Conservation (phyloP, 225 moss, liverwort and hornwort genomes). For the Pleurozium schreberi region DNA sequence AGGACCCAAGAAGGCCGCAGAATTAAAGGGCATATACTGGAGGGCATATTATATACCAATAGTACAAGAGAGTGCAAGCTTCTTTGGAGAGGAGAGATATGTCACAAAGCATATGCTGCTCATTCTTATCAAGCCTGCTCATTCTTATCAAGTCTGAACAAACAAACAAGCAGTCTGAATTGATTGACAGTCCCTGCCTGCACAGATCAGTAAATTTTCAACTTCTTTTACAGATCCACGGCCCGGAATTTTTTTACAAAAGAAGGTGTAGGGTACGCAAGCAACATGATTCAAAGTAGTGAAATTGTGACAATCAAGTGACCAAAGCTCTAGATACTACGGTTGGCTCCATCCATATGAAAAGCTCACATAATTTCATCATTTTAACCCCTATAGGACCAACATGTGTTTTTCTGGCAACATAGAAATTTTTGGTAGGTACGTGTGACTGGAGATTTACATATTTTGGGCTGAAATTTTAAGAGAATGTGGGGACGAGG, state of each 20-base stretch:
- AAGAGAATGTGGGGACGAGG: no score
- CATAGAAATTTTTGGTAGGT: no score
- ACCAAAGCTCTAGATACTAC: no score
- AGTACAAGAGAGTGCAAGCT: neutral
- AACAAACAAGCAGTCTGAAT: neutral
- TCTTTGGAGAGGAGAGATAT: neutral
- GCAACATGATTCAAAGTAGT: neutral
- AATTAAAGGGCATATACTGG: neutral
- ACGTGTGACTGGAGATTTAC: no score
- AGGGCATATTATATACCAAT: neutral
- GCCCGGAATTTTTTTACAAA: neutral
- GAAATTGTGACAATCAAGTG: no score
- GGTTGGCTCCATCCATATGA: no score
- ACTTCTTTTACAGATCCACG: neutral
- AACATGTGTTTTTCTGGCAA: no score
- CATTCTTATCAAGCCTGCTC: neutral
- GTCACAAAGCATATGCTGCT: neutral
- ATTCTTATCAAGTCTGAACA: neutral
- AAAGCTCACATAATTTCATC: no score
- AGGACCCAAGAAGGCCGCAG: neutral
- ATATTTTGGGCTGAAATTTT: no score
- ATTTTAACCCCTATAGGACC: no score
- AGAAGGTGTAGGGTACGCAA: neutral
- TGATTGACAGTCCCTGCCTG: neutral
- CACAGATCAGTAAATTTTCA: no score